These are phyloP conservation scores for Xerophyta viscosa DNA, from an alignment of 106 monocot species.

Conservation along the genomic window DNA sequence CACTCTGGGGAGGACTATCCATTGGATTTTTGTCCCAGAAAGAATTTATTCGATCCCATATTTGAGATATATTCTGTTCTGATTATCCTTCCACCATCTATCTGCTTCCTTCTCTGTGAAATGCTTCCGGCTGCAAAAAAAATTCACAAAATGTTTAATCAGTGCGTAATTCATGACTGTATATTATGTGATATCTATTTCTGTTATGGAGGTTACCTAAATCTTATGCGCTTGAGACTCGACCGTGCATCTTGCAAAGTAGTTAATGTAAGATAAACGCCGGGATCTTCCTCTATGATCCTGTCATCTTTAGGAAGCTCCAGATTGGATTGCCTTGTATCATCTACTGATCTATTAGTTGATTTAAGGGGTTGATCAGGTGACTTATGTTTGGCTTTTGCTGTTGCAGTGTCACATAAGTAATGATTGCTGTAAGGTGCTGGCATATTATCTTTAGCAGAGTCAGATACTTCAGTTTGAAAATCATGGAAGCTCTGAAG, in stretches of 20 bases:
- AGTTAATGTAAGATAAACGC: constrained; percentile 62
- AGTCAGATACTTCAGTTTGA: constrained; percentile 8
- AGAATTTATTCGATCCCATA: constrained; percentile 25
- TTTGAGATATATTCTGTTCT: constrained; percentile 37
- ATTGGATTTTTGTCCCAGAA: constrained; percentile 8
- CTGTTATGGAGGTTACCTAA: constrained; percentile 39
- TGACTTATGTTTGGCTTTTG: background rate
- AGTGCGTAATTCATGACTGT: background rate
- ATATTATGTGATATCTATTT: background rate
- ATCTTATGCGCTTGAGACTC: constrained; percentile 61
- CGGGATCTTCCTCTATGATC: constrained; percentile 51
- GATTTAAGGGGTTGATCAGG: background rate
- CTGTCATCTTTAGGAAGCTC: constrained; percentile 31
- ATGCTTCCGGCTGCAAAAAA: constrained; percentile 51
- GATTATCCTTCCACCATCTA: constrained; percentile 74
- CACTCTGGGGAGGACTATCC: background rate
- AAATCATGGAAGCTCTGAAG: background rate
- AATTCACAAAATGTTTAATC: background rate
- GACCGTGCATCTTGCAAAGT: constrained; percentile 41
- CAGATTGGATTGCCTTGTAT: background rate
- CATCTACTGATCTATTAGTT: constrained; percentile 2
- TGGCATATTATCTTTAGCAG: background rate
- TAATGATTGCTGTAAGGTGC: background rate
- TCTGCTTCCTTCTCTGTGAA: constrained; percentile 67
- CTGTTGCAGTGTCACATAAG: background rate